A percentile compares a stretch with the other conserved stretches of the same genome.
phyloP scores from a whole-genome alignment of 1,139 yeast genomes.

The Suhomyces atakaporum region DNA sequence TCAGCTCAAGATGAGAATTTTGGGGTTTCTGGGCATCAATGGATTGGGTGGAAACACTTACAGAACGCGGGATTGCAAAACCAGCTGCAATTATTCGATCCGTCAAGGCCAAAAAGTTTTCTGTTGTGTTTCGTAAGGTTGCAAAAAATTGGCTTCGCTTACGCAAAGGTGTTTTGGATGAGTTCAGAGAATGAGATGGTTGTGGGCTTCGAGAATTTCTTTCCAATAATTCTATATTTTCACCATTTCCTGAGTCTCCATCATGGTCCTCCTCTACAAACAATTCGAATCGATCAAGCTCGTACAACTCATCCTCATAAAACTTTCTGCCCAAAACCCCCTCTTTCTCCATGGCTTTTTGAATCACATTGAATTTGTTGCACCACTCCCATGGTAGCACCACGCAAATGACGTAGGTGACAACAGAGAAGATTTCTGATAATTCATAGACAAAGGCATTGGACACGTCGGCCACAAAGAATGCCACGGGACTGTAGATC shows the following conservation, averaged over 20 bases:
- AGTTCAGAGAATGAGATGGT: neutral
- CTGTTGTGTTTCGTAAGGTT: slow-evolving; percentile 32
- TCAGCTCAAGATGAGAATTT: slow-evolving; percentile 18
- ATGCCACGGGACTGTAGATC: slow-evolving; percentile 66
- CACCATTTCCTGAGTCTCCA: slow-evolving; percentile 11
- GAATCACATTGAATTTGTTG: slow-evolving; percentile 62
- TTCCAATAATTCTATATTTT: slow-evolving; percentile 1
- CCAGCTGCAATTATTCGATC: slow-evolving; percentile 63
- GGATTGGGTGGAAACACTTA: slow-evolving; percentile 38
- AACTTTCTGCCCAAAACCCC: slow-evolving; percentile 81
- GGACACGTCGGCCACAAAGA: slow-evolving; percentile 78
- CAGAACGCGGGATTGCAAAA: slow-evolving; percentile 58
- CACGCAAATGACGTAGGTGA: slow-evolving; percentile 70
- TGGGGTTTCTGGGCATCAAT: slow-evolving; percentile 12
- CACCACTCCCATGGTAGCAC: slow-evolving; percentile 91
- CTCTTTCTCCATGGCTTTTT: slow-evolving; percentile 67
- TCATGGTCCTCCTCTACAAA: slow-evolving; percentile 31
- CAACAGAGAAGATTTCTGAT: slow-evolving; percentile 71
- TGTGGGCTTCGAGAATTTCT: neutral
- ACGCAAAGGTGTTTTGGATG: neutral
- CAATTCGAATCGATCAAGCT: slow-evolving; percentile 45
- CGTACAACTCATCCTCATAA: slow-evolving; percentile 66
- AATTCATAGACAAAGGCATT: slow-evolving; percentile 70
- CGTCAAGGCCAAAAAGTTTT: slow-evolving; percentile 46
- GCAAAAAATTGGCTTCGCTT: slow-evolving; percentile 5